Base-by-base conservation (phyloP, 441 rosid species). In the Macaranga tanarius region DNA sequence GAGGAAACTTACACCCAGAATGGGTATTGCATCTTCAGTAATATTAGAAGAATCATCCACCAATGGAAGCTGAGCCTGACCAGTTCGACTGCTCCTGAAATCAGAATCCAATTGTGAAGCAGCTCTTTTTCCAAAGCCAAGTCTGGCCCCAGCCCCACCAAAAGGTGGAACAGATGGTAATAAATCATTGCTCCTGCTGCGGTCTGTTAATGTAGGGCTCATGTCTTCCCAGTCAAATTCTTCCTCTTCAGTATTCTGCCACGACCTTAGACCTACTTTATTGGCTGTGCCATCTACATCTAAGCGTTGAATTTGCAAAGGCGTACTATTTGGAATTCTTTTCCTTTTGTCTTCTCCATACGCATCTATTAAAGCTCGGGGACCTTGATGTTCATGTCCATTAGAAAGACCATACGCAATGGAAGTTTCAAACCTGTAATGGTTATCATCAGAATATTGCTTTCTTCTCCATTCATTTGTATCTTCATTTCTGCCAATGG, bases 181-280 rank as follows among this genome's bases (percentile, higher is more conserved):
- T 65, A 77, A 77, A 70, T 83, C 85, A 80, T 78, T 87, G 67
- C 76, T 79, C 85, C 89, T 80, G 78, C 82, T 77, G 62, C 79
- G 84, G 66, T 92, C 95, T 62, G 78, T 79, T 75, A 89, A 84
- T 34, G 97, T 86, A 72, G 97, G 97, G 83, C 83, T 95, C 98
- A 92, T 95, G 78, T 95, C 97, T 83, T 91, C 96, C 99, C 99
- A 95, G 78, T 95, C 91, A 82, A 91, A 95, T 81, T 95, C 99
- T 81, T 92, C 97, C 85, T 92, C 99, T 79, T 95, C 99, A 62
- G 95, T 90, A 82, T 88, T 95, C 88, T 93, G 97, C 99, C 99
- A 96, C 64, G 92, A 87, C 68, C 77, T 77, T 51, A 90, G 26
- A 76, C 82, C 84, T 74, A 78, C 79, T 79, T 84, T 88, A 79